Base-by-base conservation (phyloP, 2,329 filamentous ascomycete species). In the Tolypocladium pustulatum region DNA sequence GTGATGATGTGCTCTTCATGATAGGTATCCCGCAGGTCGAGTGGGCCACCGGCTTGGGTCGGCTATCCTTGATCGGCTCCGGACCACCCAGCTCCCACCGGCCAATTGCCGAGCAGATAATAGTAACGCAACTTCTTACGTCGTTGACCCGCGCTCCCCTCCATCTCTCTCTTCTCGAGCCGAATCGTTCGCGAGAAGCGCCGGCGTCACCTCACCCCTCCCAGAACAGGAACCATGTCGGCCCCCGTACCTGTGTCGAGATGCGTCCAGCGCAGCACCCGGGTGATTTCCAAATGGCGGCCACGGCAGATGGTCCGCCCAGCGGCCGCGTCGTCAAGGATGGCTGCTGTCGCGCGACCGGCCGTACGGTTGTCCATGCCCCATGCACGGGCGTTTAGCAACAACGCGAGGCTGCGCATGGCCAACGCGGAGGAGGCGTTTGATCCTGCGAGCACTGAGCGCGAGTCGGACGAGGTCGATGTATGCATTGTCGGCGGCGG, bases 401-500 rank as follows among this genome's bases (percentile, higher is more conserved):
- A 72, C 2, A 65, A 67, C 40, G 56, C 64, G 34, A 61, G 62
- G 43, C 62, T 68, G 32, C 65, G 69, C 41, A 62, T 64, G 62
- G 63, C 63, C 52, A 62, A 68, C 37, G 69, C 65, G 32, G 77
- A 83, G 59, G 82, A 84, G 40, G 68, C 76, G 58, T 89, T 90
- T 65, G 86, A 91, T 69, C 87, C 87, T 10, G 74, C 76, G 30
- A 75, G 73, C 58, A 79, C 92, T 59, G 93, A 97, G 64, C 87
- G 94, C 64, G 94, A 97, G 73, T 89, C 85, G 57, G 94, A 99
- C 68, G 78, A 94, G 75, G 94, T 99, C 36, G 94, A 99, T 74
- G 92, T 99, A 36, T 96, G 91, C 74, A 97, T 99, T 68, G 85
- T 99, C 57, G 94, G 94, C 68, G 94, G 90, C 72, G 93, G 94